Base-by-base conservation (phyloP, 2,329 filamentous ascomycete species). In the Phaeomoniella chlamydospora region DNA sequence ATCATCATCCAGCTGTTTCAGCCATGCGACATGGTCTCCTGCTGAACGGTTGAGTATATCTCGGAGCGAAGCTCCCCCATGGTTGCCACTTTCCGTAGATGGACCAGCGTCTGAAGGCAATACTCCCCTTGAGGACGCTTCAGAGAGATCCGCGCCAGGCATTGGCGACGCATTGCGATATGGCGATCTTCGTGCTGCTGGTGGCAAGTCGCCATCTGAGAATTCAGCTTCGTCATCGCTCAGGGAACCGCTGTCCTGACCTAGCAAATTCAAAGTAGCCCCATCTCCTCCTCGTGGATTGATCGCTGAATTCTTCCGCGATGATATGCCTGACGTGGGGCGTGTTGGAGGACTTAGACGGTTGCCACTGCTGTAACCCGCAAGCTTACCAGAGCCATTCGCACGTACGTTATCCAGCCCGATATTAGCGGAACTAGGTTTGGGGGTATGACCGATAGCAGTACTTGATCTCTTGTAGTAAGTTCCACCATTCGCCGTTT, bases 1-100 rank as follows among this genome's bases (percentile, higher is more conserved):
- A 41, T 87, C 85, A 57, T 98, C 90, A 55, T 98, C 90, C 41
- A 98, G 64, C 59, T 94, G 87, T 46, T 77, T 78, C 57, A 98
- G 93, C 61, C 92, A 74, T 32, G 81, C 85, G 6, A 83, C 81
- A 31, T 92, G 86, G 54, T 98, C 90, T 35, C 93, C 85, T 1
- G 80, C 72, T 12, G 80, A 70, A 1, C 76, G 74, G 16, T 72
- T 82, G 46, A 93, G 76, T 5, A 98, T 65, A 51, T 88, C 81
- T 38, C 77, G 76, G 39, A 94, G 75, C 0, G 86, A 18, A 76
- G 80, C 14, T 76, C 72, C 9, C 83, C 39, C 41, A 15, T 43
- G 43, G 22, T 40, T 41, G 4, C 44, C 41, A 18, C 44, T 52
- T 4, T 50, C 52, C 9, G 22, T n/a, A 26, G n/a, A 6, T n/a